Conservation (phyloP, 176 grass and related monocot genomes). For the Oryza punctata region DNA sequence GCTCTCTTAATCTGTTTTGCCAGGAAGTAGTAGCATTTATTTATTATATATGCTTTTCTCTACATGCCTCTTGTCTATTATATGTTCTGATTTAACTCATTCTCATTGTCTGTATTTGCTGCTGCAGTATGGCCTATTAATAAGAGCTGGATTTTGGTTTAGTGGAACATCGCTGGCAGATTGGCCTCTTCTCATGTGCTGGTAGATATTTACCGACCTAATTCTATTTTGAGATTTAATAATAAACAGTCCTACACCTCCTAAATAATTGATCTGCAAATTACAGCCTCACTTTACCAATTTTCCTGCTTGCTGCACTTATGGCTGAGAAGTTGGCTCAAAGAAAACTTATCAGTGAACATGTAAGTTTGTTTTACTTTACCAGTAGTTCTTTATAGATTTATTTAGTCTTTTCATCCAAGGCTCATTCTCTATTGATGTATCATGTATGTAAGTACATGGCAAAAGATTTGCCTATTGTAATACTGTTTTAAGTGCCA, state of each 20-base stretch:
- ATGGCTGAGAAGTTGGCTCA: slow-evolving; percentile 69
- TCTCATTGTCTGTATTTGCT: slow-evolving; percentile 33
- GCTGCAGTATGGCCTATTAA: slow-evolving; percentile 88
- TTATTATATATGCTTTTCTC: slow-evolving; percentile 20
- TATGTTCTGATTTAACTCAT: slow-evolving; percentile 6
- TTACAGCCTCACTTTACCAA: slow-evolving; percentile 80
- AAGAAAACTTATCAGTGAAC: slow-evolving; percentile 56
- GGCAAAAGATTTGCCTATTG: not conserved
- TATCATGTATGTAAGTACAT: not conserved
- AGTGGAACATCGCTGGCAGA: slow-evolving; percentile 79
- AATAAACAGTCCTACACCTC: not conserved
- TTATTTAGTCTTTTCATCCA: not conserved
- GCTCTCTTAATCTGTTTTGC: slow-evolving; percentile 8
- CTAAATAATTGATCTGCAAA: slow-evolving; percentile 40
- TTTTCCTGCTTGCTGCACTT: slow-evolving; percentile 73
- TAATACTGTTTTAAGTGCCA: not conserved
- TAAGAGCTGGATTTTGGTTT: slow-evolving; percentile 99
- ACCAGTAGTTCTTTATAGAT: not conserved
- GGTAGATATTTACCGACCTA: slow-evolving; percentile 48
- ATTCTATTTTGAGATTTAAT: slow-evolving; percentile 27
- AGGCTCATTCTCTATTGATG: not conserved
- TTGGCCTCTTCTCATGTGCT: slow-evolving; percentile 98
- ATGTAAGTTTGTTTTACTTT: slow-evolving; percentile 58
- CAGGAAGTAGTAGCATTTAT: slow-evolving; percentile 5
- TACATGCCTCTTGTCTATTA: not conserved